Conservation (phyloP, 352 stramenopile genomes). For the Phytophthora megakarya region DNA sequence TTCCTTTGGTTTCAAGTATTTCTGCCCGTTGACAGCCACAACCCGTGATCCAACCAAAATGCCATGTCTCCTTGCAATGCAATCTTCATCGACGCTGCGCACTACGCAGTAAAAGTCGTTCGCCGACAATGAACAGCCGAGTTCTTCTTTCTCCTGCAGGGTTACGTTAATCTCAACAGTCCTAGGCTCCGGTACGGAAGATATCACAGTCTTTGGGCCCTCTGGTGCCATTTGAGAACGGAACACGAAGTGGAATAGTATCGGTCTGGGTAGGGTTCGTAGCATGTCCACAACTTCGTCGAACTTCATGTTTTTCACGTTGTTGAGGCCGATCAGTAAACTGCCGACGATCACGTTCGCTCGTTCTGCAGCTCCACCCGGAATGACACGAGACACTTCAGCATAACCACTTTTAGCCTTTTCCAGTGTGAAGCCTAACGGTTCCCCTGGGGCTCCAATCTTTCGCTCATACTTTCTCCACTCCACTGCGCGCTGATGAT, state of each 20-base stretch:
- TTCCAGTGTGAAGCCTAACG: conserved; percentile 74
- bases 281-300: conserved; percentile 77
- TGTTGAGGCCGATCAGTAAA: conserved; percentile 75
- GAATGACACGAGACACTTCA: conserved; percentile 68
- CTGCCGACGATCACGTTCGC: conserved; percentile 73
- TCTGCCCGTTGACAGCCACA: conserved; percentile 67
- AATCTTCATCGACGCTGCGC: conserved; percentile 56
- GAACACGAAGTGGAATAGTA: conserved; percentile 72
- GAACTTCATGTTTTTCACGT: conserved; percentile 60
- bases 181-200: conserved; percentile 63
- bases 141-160: conserved; percentile 58
- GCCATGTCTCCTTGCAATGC: conserved; percentile 54
- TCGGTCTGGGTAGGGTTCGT: conserved; percentile 49
- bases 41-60: conserved; percentile 74
- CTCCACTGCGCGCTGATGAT: conserved; percentile 31
- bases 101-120: conserved; percentile 68
- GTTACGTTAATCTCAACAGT: conserved; percentile 61
- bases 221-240: conserved; percentile 35
- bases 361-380: conserved; percentile 58
- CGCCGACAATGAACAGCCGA: conserved; percentile 62
- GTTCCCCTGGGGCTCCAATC: conserved; percentile 44
- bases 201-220: conserved; percentile 41
- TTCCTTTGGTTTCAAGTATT: conserved; percentile 52
- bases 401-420: conserved; percentile 73
- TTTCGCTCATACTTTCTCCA: conserved; percentile 73